Base-by-base conservation (phyloP, 2,329 filamentous ascomycete genomes). In the Lasiodiplodia sp. region DNA sequence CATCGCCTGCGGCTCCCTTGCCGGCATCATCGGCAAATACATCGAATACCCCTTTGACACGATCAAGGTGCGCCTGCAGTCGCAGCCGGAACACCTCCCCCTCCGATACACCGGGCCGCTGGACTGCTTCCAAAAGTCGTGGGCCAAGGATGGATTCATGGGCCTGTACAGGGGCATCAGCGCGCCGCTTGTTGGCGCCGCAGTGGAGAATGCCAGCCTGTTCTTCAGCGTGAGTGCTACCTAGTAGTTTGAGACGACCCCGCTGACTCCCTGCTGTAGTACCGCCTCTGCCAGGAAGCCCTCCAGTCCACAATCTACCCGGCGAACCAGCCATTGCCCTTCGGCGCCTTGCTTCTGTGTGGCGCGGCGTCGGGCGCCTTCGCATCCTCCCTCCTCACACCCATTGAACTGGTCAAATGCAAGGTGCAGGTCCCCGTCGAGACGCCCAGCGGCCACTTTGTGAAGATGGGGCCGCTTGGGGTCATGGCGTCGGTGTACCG, bases 41-140 rank as follows among this genome's bases (percentile, higher is more conserved):
- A 95, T 99, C 77, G 96, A 99, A 80, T 99, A 97, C 79, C 96
- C 96, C 28, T 99, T 99, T 82, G 96, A 99, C 82, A 99, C 96
- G 0, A 91, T 99, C 79, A 99, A 99, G 82, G 96, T 99, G 70
- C 92, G 96, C 51, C 88, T 99, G 12, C 96, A 99, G 79, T 96
- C 95, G n/a, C 95, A 98, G 79, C 92, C 94, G 40, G 91, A 95
- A 79, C 88, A 91, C 74, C 85, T 93, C 2, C 94, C 93, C 18
- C 87, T 94, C 23, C 90, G 88, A 70, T 98, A 97, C 80, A 89
- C 83, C 6, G 96, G 96, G 0, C 95, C 96, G 0, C 76, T 97
- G 71, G 96, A 99, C 82, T 98, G 96, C 82, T 97, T 99, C 82
- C 88, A 89, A 74, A 92, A 98, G 83, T 94, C 93, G 10, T 85